Evolutionary conservation across 2,329 filamentous ascomycete genomes (phyloP), one percentile per base, ranked within the genome.

Genomic region (Sporothrix pallida): DNA sequence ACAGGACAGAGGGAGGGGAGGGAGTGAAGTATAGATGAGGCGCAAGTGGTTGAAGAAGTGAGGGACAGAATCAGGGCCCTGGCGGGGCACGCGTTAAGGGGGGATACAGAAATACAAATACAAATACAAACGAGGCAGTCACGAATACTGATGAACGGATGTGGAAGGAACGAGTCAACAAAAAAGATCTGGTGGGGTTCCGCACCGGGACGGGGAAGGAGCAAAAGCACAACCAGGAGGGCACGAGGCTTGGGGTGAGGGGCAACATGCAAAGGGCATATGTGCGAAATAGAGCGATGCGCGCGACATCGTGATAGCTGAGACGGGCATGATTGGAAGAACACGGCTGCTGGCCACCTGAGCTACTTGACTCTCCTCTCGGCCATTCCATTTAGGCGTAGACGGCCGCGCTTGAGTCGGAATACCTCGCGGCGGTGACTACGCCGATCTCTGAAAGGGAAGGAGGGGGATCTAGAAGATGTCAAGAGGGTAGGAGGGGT

Each of bases 311-410:
- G 75, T 76, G 75, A 75, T 65, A 44, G 75, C 72, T 65, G 62
- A 44, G 70, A 2, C 71, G 52, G 60, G 72, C 23, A 52, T 76
- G 75, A 76, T 76, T 76, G 75, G 75, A 75, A 73, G 74, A 72
- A 42, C 65, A 26, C 26, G 52, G 46, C 70, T 17, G 26, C 8
- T 48, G 68, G 67, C 46, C 12, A 17, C 31, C 20, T 62, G 71
- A 42, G 52, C 63, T 70, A 63, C 54, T 26, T 23, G 44, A 52
- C 56, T 60, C 44, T 31, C 58, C 23, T 52, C 23, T 60, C 46
- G 44, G 48, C 8, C 60, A 42, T 46, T 72, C 8, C 60, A 42
- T 46, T 72, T 72, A 37, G 48, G 31, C 26, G 52, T 70, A 50
- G 48, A 26, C n/a, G 44, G 63, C 31, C 20, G 70, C 70, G 26